Base-by-base conservation (phyloP, 768 basidiomycete genomes). In the Naganishia vaughanmartiniae region DNA sequence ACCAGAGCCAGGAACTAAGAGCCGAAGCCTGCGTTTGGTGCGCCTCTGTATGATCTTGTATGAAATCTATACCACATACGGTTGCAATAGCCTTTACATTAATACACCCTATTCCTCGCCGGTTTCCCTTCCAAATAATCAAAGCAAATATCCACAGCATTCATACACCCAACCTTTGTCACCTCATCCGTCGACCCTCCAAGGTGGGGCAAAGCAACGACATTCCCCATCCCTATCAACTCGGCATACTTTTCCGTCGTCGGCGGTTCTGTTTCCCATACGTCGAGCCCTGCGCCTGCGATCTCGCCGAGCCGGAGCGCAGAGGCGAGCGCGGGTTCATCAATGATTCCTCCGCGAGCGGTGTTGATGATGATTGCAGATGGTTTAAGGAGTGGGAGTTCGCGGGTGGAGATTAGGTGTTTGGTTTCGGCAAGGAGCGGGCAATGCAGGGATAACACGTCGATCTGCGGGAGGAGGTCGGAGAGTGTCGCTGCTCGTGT, bases 401-500 rank as follows among this genome's bases (percentile, higher is more conserved):
- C 72, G 4, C 53, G 36, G 30, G 70, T 70, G 2, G 75, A 72
- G 54, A 83, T 76, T 53, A 82, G 24, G 19, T 76, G 69, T 24
- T 70, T 66, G 4, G 82, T 82, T 21, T 54, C 21, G 14, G 76
- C 71, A 19, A 74, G 75, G 46, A 81, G 70, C 0, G 82, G 82
- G 73, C 80, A 81, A 66, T 82, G 82, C 15, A 83, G 67, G 11
- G 77, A 78, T 3, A 83, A 53, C 17, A 83, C 76, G 69, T 83
- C 82, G 21, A 71, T 55, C 11, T 68, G 51, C 1, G 65, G 48
- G 4, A 82, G 72, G 24, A 83, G 67, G 42, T 78, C 78, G 17
- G 80, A 75, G 11, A 82, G 73, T 5, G 58, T 56, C 5, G 72
- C 30, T 26, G 77, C 73, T 26, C 81, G 71, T 2, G 72, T 66